Evolutionary conservation across 495 filamentous ascomycete species (phyloP).

Genomic region (Staphylotrichum longicolle): DNA sequence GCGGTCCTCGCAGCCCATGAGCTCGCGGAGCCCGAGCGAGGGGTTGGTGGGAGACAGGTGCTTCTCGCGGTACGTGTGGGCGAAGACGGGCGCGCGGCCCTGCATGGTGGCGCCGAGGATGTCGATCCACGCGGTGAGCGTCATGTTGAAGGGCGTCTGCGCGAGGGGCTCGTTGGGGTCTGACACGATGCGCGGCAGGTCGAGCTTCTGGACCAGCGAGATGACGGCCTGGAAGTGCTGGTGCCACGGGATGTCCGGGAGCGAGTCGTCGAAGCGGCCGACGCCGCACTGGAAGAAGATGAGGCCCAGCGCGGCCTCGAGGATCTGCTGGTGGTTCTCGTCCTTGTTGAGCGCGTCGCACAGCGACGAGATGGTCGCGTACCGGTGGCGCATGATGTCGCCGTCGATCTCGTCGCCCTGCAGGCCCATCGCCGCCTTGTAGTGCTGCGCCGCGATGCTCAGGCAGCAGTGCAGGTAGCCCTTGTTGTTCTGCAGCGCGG

Average conservation of each 20-base stretch:
- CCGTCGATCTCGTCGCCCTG: constrained; percentile 74
- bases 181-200: constrained; percentile 64
- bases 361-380: constrained; percentile 79
- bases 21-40: constrained; percentile 72
- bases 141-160: constrained; percentile 92
- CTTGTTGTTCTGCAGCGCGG: constrained; percentile 83
- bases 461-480: constrained; percentile 94
- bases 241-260: constrained; percentile 95
- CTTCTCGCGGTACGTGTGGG: constrained; percentile 88
- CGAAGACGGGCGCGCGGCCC: constrained; percentile 78
- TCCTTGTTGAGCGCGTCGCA: constrained; percentile 81
- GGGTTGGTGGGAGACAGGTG: constrained; percentile 69
- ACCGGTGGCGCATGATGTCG: constrained; percentile 92
- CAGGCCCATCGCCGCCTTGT: constrained; percentile 69
- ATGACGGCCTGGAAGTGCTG: constrained; percentile 92
- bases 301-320: constrained; percentile 93
- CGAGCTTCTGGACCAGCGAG: constrained; percentile 77
- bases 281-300: constrained; percentile 97
- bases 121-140: constrained; percentile 91
- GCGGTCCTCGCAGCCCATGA: constrained; percentile 97
- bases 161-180: constrained; percentile 55
- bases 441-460: constrained; percentile 92
- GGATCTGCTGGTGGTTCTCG: constrained; percentile 77
- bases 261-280: constrained; percentile 75
- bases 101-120: constrained; percentile 94